Base-by-base conservation (phyloP, 768 basidiomycete species). In the Amyloporia xantha region DNA sequence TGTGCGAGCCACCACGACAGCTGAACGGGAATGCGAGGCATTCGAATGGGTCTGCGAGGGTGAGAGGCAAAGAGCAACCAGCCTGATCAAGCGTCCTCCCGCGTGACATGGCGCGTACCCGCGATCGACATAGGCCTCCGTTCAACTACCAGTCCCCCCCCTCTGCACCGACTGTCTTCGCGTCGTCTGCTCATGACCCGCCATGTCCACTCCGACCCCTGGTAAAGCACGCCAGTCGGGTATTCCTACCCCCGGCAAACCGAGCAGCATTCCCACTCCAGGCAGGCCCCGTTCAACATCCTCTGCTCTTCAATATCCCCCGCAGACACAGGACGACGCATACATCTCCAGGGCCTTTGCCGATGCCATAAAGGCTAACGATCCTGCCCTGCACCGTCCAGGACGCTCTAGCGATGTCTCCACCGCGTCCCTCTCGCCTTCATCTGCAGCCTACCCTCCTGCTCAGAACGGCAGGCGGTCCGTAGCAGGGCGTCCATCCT, bases 361-460 rank as follows among this genome's bases (percentile, higher is more conserved):
- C 37, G 87, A 89, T 54, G 88, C 88, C 24, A 79, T 91, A 62
- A 84, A 76, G 61, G 78, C 86, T 46, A 88, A 91, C 57, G 84
- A 91, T 62, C 88, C 88, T 33, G 78, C 84, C 15, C 76, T 78
- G 37, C 87, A 90, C 63, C 78, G 82, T 44, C 56, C 71, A 46
- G 66, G 66, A 41, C 57, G 72, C 35, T 25, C 62, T 52, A 71
- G 65, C 54, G 72, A 65, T 54, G 40, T 60, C 46, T 65, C 72
- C 42, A 60, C 59, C 46, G 71, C 71, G 1, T 63, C 74, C 5
- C 64, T 76, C 20, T 76, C 79, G 11, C 68, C 80, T n/a, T n/a
- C n/a, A 37, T 69, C 78, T 25, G 71, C 69, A 38, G 63, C 71
- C 6, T 58, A 68, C 25, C 68, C 64, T 49, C 62, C 71, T 24